These are phyloP conservation scores for Xylariaceae sp. DNA, from an alignment of 2,329 filamentous ascomycete genomes.

Conservation along the genomic window DNA sequence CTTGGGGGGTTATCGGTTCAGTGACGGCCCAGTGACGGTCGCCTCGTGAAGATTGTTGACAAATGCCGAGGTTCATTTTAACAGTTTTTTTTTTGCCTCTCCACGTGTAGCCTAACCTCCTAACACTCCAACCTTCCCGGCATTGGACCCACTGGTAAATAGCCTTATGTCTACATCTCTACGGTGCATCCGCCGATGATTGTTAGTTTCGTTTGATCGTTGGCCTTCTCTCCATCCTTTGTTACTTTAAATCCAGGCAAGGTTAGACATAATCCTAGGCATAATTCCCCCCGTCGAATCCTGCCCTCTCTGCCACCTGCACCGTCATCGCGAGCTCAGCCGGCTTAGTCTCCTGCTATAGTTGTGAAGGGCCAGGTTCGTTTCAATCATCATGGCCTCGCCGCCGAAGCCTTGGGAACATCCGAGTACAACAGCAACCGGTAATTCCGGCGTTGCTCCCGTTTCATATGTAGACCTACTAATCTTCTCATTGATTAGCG, in stretches of 20 bases:
- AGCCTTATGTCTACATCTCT: not conserved
- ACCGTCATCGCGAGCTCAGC: not conserved
- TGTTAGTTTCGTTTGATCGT: not conserved
- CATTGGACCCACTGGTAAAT: not conserved
- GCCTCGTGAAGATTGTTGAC: not conserved
- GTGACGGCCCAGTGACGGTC: not conserved
- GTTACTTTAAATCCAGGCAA: not conserved
- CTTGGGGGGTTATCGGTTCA: not conserved
- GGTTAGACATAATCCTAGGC: not conserved
- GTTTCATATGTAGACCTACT: slow-evolving; percentile 22
- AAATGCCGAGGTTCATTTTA: slow-evolving; percentile 19
- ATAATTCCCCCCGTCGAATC: not conserved
- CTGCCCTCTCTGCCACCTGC: not conserved
- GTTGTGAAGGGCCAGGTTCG: slow-evolving; percentile 13
- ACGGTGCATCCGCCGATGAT: not conserved
- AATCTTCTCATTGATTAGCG: slow-evolving; percentile 39
- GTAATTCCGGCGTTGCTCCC: slow-evolving; percentile 32
- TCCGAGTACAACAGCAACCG: slow-evolving; percentile 58
- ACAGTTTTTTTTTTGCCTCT: not conserved
- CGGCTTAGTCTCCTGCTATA: not conserved
- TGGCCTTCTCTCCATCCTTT: not conserved
- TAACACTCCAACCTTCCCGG: not conserved
- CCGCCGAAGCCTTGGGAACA: slow-evolving; percentile 98
- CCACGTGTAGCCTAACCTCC: not conserved
- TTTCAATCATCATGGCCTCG: slow-evolving; percentile 60